Evolutionary conservation across 768 basidiomycete species (phyloP).

Genomic region (Botryobasidium botryosum): DNA sequence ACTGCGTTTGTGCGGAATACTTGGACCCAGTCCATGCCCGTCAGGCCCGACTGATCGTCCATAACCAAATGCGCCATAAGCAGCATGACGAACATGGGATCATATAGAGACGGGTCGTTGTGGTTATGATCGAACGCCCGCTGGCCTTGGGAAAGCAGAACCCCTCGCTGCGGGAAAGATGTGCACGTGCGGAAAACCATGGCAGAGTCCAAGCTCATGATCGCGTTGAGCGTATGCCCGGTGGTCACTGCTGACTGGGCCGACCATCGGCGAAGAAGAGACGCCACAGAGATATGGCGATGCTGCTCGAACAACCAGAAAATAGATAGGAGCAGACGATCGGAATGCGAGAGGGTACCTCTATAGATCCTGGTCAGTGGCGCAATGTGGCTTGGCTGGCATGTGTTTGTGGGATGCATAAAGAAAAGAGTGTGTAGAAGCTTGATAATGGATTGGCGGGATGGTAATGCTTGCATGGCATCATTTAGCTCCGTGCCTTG

Average conservation of each 20-base stretch:
- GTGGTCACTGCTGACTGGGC: constrained; percentile 28
- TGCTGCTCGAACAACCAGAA: constrained; percentile 65
- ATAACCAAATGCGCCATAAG: constrained; percentile 50
- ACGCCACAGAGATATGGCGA: constrained; percentile 42
- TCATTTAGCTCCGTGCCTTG: too few species aligned
- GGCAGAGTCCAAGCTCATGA: constrained; percentile 52
- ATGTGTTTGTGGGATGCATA: constrained; percentile 65
- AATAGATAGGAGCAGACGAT: constrained; percentile 51
- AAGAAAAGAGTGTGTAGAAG: constrained; percentile 52
- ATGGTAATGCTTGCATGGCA: too few species aligned
- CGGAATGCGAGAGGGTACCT: constrained; percentile 49
- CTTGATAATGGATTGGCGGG: constrained; percentile 33
- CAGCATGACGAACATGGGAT: constrained; percentile 59
- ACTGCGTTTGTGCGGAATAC: constrained; percentile 68
- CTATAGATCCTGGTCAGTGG: constrained; percentile 59
- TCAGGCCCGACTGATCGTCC: constrained; percentile 33
- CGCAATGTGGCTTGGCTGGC: constrained; percentile 68
- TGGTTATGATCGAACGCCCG: constrained; percentile 13
- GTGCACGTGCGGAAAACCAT: constrained; percentile 54
- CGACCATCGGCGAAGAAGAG: constrained; percentile 54
- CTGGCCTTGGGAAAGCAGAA: constrained; percentile 25
- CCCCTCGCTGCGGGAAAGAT: constrained; percentile 50
- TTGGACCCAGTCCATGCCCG: constrained; percentile 67
- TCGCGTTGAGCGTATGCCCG: constrained; percentile 38
- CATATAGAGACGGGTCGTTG: constrained; percentile 40